These are phyloP conservation scores for Trichoderma sp. DNA, from an alignment of 2,329 filamentous ascomycete species.

Conservation along the genomic window DNA sequence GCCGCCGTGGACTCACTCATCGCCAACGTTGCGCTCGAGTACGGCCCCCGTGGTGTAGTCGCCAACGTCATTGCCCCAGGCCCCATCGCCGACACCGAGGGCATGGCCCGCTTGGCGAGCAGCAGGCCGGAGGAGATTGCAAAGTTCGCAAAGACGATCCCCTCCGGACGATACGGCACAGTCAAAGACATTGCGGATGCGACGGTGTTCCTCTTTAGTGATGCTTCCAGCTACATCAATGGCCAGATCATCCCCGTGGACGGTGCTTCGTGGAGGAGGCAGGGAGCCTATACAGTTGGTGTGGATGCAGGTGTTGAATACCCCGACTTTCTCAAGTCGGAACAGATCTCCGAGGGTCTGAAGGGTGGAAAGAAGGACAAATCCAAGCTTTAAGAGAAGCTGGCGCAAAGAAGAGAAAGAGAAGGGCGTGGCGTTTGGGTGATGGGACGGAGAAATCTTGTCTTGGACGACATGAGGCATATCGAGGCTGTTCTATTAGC, in stretches of 20 bases:
- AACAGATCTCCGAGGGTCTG: slow-evolving; percentile 31
- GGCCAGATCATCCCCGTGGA: slow-evolving; percentile 77
- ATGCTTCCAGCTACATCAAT: slow-evolving; percentile 82
- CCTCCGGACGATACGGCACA: slow-evolving; percentile 71
- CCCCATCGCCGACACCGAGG: slow-evolving; percentile 81
- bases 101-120: slow-evolving; percentile 61
- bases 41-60: slow-evolving; percentile 81
- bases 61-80: slow-evolving; percentile 89
- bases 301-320: slow-evolving; percentile 49
- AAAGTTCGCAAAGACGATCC: slow-evolving; percentile 51
- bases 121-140: slow-evolving; percentile 32
- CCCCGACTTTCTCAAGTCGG: slow-evolving; percentile 47
- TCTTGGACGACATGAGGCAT: not conserved
- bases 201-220: slow-evolving; percentile 83
- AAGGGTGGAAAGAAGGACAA: slow-evolving; percentile 35
- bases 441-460: not conserved
- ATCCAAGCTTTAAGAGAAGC: slow-evolving; percentile 39
- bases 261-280: slow-evolving; percentile 56
- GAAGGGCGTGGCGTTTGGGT: not conserved
- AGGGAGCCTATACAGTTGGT: slow-evolving; percentile 46
- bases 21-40: slow-evolving; percentile 77
- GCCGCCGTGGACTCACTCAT: slow-evolving; percentile 85
- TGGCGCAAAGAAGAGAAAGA: not conserved
- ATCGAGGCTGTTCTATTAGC: not conserved
- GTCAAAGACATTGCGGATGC: slow-evolving; percentile 90